Base-by-base conservation (phyloP, 352 stramenopile species). In the Pythium myriotylum region DNA sequence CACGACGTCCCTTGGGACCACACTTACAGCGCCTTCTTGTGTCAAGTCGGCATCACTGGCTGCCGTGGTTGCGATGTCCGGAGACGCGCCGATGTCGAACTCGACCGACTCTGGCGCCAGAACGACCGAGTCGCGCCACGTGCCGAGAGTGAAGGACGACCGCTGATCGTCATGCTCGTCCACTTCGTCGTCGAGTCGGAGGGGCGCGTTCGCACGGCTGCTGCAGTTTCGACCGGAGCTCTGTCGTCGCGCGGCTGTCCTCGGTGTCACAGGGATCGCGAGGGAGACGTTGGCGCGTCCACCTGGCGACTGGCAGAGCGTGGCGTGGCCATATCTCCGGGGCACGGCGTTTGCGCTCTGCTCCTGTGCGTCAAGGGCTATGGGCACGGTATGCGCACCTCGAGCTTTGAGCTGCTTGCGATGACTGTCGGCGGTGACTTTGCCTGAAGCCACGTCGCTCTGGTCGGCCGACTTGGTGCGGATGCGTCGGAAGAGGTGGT, bases 271-370 rank as follows among this genome's bases (percentile, higher is more conserved):
- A 0, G 74, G 70, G 47, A 75, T 73, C n/a, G 68, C 68, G 41
- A 88, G 63, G 37, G 76, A 65, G 19, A 80, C 59, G 41, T 79
- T 80, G 26, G 51, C 47, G 12, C 70, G 68, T 1, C 70, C 69
- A 13, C 64, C 65, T 3, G 73, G 76, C 12, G 72, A 75, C 37
- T 76, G 72, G 33, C 71, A 77, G 20, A 83, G 56, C 9, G 40
- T 49, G 27, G 62, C 55, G 12, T 35, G 29, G 42, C n/a, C 19
- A 53, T 35, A 35, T 10, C 10, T 5, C 5, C 29, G 29, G 5
- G 29, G 29, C 29, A 10, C 10, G 29, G 29, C 29, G 5, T 10
- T 35, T 5, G 5, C 29, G 10, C 10, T 5, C 10, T 35, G 29
- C 5, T 10, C 29, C 5, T 10, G 29, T 35, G 10, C 5, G 29